Evolutionary conservation across 805 yeast genomes (phyloP), one percentile per base, ranked within the genome.

Genomic region (Lipomyces spencermartinsiae): DNA sequence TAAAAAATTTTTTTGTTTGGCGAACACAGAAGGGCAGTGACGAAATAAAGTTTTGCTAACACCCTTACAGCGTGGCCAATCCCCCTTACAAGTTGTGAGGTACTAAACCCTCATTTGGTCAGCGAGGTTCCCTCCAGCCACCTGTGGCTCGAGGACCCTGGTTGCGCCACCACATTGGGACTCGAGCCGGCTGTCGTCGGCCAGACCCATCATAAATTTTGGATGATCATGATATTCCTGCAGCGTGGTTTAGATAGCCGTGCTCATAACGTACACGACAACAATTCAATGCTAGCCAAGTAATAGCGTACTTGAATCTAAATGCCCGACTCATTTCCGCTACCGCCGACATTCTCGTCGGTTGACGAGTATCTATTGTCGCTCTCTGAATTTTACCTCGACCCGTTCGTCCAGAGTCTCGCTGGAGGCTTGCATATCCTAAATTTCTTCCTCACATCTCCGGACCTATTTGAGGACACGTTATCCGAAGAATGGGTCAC

Each of bases 361-460:
- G 65, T 67, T 9, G 73, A 71, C 34, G 64, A 43, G n/a, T 71
- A 71, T 54, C 51, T 67, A 10, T 51, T 25, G 9, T 43, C 54
- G 22, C 68, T 71, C 3, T 58, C 49, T 19, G 61, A n/a, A 14
- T 56, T 71, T 19, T 71, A 71, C 59, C 16, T 22, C 22, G 25
- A 37, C n/a, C 68, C 73, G 8, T 65, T 71, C 46, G 71, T 71
- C 19, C 73, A 66, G 62, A 46, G 37, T 10, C 59, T 71, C 9
- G 70, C 71, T 6, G 62, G 66, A 5, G 56, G 60, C 16, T 46
- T 68, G 6, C 73, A 71, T 22, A 71, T 71, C 49, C 56, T 71
- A 16, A 65, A 71, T 34, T 71, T 71, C 55, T 65, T 71, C 49
- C 51, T 68, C 33, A 16, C 57, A 8, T 58, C 39, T 25, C n/a